Percentiles rank a stretch among this genome's conserved stretches.
These are phyloP conservation scores for Mitragyna speciosa DNA, from an alignment of 257 asterid species.

Conservation along the genomic window DNA sequence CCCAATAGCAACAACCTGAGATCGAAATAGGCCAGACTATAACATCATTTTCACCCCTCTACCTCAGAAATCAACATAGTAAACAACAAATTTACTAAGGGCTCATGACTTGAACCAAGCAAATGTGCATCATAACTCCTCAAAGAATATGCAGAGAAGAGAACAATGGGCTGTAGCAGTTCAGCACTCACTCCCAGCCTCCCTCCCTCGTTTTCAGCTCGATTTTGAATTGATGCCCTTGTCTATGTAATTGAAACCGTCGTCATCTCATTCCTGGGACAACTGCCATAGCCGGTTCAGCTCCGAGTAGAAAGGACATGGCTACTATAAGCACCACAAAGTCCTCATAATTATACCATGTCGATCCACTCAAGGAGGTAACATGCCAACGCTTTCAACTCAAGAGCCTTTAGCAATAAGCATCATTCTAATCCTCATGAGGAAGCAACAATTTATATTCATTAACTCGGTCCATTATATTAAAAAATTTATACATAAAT, in stretches of 20 bases:
- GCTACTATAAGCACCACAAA: neutral
- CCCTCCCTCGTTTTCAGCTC: neutral
- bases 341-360: neutral
- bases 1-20: slow-evolving; percentile 64
- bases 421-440: neutral
- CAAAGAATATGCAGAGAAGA: neutral
- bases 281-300: neutral
- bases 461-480: neutral
- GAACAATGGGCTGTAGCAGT: neutral
- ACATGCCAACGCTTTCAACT: neutral
- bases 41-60: neutral
- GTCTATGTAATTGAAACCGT: neutral
- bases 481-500: neutral
- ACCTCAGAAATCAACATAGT: slow-evolving; percentile 2
- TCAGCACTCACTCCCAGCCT: neutral
- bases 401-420: neutral
- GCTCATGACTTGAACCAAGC: neutral
- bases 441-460: neutral
- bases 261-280: neutral
- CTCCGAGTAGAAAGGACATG: neutral
- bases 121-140: neutral
- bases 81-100: slow-evolving; percentile 9
- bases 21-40: slow-evolving; percentile 3
- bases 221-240: neutral
- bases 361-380: neutral